Percentiles rank a stretch among this genome's conserved stretches.
These are phyloP conservation scores for Puccinia polysora DNA, from an alignment of 1,284 basidiomycete species.

Conservation along the genomic window DNA sequence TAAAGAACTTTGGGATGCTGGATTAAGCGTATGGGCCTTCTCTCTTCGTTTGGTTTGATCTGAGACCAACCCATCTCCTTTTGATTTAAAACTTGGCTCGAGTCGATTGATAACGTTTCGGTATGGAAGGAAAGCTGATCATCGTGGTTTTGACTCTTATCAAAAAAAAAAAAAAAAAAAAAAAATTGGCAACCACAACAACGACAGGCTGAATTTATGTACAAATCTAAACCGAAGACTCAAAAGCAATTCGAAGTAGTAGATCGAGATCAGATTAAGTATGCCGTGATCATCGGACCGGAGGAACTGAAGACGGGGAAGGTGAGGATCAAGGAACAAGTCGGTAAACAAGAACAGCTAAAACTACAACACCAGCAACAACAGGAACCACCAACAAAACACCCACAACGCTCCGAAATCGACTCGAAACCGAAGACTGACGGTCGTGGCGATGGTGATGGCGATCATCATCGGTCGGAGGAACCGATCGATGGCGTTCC, in stretches of 20 bases:
- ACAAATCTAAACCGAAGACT: conserved; percentile 83
- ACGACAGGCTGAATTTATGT: conserved; percentile 90
- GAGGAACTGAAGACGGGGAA: conserved; percentile 77
- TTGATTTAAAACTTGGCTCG: too few species aligned
- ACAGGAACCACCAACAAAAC: too few species aligned
- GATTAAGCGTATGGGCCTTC: conserved; percentile 73
- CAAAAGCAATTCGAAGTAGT: conserved; percentile 80
- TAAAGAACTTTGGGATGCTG: conserved; percentile 75
- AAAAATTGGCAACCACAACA: too few species aligned
- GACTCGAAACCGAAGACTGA: too few species aligned
- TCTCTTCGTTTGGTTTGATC: background rate
- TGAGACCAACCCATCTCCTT: background rate
- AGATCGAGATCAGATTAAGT: conserved; percentile 86
- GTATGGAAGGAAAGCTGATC: background rate
- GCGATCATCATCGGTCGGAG: too few species aligned
- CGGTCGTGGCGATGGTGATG: too few species aligned
- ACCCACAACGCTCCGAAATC: too few species aligned
- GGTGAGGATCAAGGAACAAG: conserved; percentile 88
- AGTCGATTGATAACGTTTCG: background rate
- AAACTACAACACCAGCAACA: background rate
- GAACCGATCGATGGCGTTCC: too few species aligned
- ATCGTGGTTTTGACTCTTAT: background rate
- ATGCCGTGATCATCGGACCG: conserved; percentile 81
- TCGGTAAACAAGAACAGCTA: conserved; percentile 62
- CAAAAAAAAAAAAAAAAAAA: conserved; percentile 52